Evolutionary conservation across 768 basidiomycete species (phyloP), one percentile per base, ranked within the genome.

Genomic region (Suillus discolor): DNA sequence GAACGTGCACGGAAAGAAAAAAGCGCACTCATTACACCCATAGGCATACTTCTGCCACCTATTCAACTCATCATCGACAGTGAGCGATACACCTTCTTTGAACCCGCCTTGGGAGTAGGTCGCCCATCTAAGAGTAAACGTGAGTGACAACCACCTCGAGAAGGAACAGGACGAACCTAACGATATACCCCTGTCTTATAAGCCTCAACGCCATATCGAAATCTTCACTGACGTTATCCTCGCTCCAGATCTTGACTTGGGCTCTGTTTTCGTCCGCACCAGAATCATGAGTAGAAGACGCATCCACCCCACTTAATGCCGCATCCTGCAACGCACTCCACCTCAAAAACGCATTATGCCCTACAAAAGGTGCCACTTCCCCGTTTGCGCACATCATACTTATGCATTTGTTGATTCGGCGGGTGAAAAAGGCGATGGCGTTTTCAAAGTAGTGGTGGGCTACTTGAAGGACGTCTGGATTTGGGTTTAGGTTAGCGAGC

Each of bases 321-420:
- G 92, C 92, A 66, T 96, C 94, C 75, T 96, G 94, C 28, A 96
- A 79, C 2, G 94, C 94, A 3, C 87, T 86, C 94, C 94, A 96
- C 23, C 94, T 87, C 57, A 96, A 81, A 77, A 96, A 97, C 7
- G 93, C 93, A 67, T 94, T 93, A 75, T 94, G 92, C 4, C 92
- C 92, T 63, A 94, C 92, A 70, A 93, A 93, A 2, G 92, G 92
- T 6, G 74, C 74, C 1, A 92, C 86, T 72, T 93, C 91, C 38
- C 92, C 92, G 68, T 93, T 93, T 2, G 92, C 89, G 70, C 87
- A 88, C 18, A 87, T 85, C 84, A 93, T 87, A 0, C 91, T 90
- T 45, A 93, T 93, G 73, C 85, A 87, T 74, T 87, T 88, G 75
- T 96, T 94, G 79, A 96, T 93, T 44, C 93, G 85, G 25, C 88